These are phyloP conservation scores for Dryas drummondii DNA, from an alignment of 306 rosid genomes.

Conservation along the genomic window DNA sequence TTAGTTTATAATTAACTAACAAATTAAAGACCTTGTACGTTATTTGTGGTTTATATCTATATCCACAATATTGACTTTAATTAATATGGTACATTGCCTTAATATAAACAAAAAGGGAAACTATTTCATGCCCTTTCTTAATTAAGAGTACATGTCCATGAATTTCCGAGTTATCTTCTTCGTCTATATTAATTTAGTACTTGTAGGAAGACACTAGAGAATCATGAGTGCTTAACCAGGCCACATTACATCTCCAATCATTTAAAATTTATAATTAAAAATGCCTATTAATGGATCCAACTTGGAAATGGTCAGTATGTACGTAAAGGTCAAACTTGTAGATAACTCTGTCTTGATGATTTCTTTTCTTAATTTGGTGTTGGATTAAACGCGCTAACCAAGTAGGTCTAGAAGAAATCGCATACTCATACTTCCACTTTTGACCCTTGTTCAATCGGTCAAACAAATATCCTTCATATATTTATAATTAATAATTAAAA, in stretches of 20 bases:
- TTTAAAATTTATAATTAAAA: neutral
- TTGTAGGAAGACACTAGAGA: constrained; percentile 32
- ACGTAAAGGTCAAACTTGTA: too few relatives aligned
- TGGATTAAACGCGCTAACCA: constrained; percentile 30
- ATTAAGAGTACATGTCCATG: neutral
- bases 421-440: constrained; percentile 10
- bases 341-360: neutral
- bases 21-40: too few relatives aligned
- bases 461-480: neutral
- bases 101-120: neutral
- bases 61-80: too few relatives aligned
- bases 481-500: too few relatives aligned
- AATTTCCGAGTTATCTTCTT: constrained; percentile 11
- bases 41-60: too few relatives aligned
- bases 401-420: constrained; percentile 13
- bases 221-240: constrained; percentile 32
- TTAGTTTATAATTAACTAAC: too few relatives aligned
- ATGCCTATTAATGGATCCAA: neutral
- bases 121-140: constrained; percentile 1
- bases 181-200: neutral
- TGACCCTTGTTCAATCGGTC: neutral
- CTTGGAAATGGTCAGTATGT: neutral
- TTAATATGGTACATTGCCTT: neutral
- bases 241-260: constrained; percentile 1
- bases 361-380: neutral